Percentiles rank a stretch among this genome's conserved stretches.
These are phyloP conservation scores for Dactylellina sp. DNA, from an alignment of 2,329 filamentous ascomycete species.

Conservation along the genomic window DNA sequence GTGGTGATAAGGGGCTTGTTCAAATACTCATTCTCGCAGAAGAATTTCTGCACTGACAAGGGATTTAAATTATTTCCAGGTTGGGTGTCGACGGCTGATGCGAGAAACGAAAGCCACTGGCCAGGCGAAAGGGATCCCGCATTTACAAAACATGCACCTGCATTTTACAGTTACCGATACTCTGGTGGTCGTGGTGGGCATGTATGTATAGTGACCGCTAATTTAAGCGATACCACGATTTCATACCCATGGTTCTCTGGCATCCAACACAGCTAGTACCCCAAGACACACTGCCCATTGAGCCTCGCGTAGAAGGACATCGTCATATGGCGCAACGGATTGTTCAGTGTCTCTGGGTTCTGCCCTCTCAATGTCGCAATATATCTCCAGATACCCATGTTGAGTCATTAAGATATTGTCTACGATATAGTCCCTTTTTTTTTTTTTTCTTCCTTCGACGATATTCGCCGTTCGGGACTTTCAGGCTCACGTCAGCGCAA, in stretches of 20 bases:
- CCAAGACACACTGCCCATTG: background rate
- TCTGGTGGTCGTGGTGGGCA: conserved; percentile 14
- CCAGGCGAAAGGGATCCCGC: conserved; percentile 33
- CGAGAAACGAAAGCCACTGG: conserved; percentile 52
- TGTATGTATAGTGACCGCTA: background rate
- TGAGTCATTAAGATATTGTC: conserved; percentile 14
- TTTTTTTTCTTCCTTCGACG: no score
- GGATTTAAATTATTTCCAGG: conserved; percentile 32
- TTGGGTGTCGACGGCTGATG: conserved; percentile 25
- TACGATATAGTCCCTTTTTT: conserved; percentile 26
- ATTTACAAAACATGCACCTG: conserved; percentile 34
- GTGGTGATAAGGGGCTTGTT: conserved; percentile 54
- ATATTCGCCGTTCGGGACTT: conserved; percentile 14
- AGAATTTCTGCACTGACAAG: conserved; percentile 27
- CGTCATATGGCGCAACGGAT: conserved; percentile 42
- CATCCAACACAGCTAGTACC: conserved; percentile 16
- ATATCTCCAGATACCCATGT: conserved; percentile 28
- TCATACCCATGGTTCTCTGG: conserved; percentile 26
- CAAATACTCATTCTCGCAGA: conserved; percentile 26
- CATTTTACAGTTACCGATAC: conserved; percentile 28
- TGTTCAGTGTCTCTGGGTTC: conserved; percentile 18
- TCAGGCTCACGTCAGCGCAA: conserved; percentile 64
- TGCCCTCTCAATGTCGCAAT: conserved; percentile 33
- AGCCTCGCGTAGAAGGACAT: conserved; percentile 26
- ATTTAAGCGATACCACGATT: conserved; percentile 26